Evolutionary conservation across 2,329 filamentous ascomycete species (phyloP), one percentile per base, ranked within the genome.

Genomic region (Sporothrix protearum): DNA sequence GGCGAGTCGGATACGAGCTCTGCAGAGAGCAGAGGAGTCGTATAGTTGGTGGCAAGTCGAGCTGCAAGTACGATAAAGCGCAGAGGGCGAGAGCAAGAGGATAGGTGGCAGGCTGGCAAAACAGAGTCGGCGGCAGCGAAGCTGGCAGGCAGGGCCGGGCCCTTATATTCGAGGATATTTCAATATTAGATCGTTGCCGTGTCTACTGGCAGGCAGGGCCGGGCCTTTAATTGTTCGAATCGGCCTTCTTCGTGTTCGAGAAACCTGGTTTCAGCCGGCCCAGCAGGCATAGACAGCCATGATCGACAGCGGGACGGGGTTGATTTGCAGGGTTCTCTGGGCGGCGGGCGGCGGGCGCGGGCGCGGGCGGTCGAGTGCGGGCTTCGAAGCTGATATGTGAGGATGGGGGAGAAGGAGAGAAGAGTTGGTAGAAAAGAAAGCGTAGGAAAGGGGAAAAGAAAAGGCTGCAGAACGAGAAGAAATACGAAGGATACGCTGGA

Each of bases 251-350:
- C 55, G 53, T 70, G 53, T 51, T 63, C 57, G 45, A 63, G 47
- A 70, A 70, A 68, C 68, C 67, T 70, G 45, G 71, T 61, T 72
- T 71, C 71, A 72, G 71, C 68, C 71, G 71, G 71, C 33, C 63
- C 61, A 55, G 53, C 33, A 45, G 39, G 55, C 49, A 59, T 25
- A 36, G 42, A 45, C 61, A 49, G 59, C 68, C 68, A 70, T 70
- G 71, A 42, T 68, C 71, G 61, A 63, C 53, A 55, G 53, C 64
- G 42, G 70, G 70, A 53, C 53, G 36, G 45, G 36, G 19, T 30
- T 22, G 39, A 22, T 72, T 70, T 64, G 69, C 68, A 70, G 25
- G 33, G 47, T 10, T 53, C 28, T 42, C 28, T 25, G 66, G 30
- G 5, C 33, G 36, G 36, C 33, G 53, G n/a, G n/a, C n/a, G n/a